Conservation (phyloP, 2,329 filamentous ascomycete genomes). For the Cercospora sp. region DNA sequence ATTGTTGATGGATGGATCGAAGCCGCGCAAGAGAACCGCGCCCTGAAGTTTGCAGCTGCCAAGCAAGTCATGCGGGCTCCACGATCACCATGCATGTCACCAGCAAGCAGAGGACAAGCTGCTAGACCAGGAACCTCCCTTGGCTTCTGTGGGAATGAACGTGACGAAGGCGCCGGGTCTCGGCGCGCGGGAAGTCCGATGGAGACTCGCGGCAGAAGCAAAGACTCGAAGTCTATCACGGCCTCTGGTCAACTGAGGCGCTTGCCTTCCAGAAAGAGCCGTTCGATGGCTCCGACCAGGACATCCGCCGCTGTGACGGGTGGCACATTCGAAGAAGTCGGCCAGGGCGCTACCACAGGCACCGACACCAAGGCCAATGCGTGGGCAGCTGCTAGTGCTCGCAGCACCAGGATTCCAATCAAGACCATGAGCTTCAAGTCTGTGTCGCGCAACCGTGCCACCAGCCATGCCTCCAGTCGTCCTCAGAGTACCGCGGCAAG, state of each 20-base stretch:
- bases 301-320: not conserved
- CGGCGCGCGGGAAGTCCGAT: not conserved
- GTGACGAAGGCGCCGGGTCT: not conserved
- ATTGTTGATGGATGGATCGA: constrained; percentile 9
- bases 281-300: not conserved
- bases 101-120: not conserved
- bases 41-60: constrained; percentile 7
- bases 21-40: constrained; percentile 4
- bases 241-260: not conserved
- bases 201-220: not conserved
- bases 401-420: constrained; percentile 12
- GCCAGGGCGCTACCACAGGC: not conserved
- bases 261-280: not conserved
- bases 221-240: not conserved
- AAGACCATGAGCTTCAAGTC: constrained; percentile 6
- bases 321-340: not conserved
- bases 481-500: not conserved
- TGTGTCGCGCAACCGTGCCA: not conserved
- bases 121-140: not conserved
- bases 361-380: not conserved
- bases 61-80: constrained; percentile 8
- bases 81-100: not conserved
- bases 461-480: constrained; percentile 4
- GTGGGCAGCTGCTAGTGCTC: constrained; percentile 10
- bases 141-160: not conserved